Percentiles rank a stretch among this genome's conserved stretches.
These are phyloP conservation scores for Rutstroemia sp. DNA, from an alignment of 2,329 filamentous ascomycete species.

Conservation along the genomic window DNA sequence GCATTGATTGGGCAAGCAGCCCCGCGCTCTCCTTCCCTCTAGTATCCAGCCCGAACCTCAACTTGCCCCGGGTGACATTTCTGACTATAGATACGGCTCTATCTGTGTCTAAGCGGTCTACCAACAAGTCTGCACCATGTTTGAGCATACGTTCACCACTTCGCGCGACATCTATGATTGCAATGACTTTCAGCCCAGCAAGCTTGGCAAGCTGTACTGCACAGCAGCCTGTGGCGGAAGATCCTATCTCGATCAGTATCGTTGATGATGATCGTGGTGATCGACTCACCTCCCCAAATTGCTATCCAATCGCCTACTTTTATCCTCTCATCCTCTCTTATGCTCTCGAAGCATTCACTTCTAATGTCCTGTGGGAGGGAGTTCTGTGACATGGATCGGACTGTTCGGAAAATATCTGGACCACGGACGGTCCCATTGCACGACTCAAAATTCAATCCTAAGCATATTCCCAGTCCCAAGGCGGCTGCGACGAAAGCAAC, in stretches of 20 bases:
- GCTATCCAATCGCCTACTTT: conserved; percentile 60
- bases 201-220: conserved; percentile 61
- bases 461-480: conserved; percentile 59
- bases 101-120: conserved; percentile 59
- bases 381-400: conserved; percentile 39
- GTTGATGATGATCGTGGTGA: background rate
- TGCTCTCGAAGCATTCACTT: conserved; percentile 53
- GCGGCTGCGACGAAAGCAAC: conserved; percentile 51
- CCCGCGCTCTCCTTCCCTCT: conserved; percentile 56
- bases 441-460: conserved; percentile 57
- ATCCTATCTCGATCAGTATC: conserved; percentile 34
- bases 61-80: conserved; percentile 45
- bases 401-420: conserved; percentile 49
- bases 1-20: conserved; percentile 35
- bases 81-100: conserved; percentile 60
- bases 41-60: conserved; percentile 65
- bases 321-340: conserved; percentile 45
- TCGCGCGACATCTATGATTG: conserved; percentile 58
- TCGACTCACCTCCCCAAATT: conserved; percentile 58
- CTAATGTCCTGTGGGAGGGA: conserved; percentile 53
- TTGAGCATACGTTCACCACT: conserved; percentile 53
- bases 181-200: conserved; percentile 56
- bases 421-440: conserved; percentile 36
- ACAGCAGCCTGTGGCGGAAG: conserved; percentile 62
- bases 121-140: conserved; percentile 51